These are phyloP conservation scores for Platanus orientalis DNA, from an alignment of 164 flowering plant species.

Conservation along the genomic window DNA sequence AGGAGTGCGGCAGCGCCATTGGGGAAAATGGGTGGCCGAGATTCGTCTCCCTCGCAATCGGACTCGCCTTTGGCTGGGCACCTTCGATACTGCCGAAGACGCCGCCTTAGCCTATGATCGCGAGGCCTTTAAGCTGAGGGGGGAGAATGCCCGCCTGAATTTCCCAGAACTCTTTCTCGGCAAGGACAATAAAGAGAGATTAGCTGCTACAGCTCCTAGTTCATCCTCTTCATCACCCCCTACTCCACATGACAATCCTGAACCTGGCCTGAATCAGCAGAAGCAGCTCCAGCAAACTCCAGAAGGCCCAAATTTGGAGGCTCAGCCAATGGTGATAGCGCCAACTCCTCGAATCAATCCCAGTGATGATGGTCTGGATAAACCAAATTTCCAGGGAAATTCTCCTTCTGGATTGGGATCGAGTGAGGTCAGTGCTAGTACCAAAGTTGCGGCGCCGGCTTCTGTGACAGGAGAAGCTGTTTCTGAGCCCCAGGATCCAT, in stretches of 20 bases:
- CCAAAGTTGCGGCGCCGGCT: slow-evolving; percentile 17
- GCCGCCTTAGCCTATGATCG: slow-evolving; percentile 93
- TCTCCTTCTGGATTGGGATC: slow-evolving; percentile 30
- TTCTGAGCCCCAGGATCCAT: slow-evolving; percentile 36
- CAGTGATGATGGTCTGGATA: slow-evolving; percentile 2
- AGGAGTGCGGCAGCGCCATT: slow-evolving; percentile 93
- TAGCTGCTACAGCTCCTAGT: slow-evolving; percentile 15
- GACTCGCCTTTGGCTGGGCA: slow-evolving; percentile 96
- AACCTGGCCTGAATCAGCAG: neutral
- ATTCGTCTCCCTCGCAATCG: slow-evolving; percentile 87
- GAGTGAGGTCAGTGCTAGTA: slow-evolving; percentile 26
- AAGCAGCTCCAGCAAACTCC: slow-evolving; percentile 16
- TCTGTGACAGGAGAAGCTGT: slow-evolving; percentile 15
- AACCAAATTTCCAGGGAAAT: slow-evolving; percentile 4
- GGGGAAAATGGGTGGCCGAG: slow-evolving; percentile 99
- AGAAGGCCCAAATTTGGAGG: slow-evolving; percentile 13
- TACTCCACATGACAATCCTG: slow-evolving; percentile 8
- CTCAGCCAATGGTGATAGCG: neutral
- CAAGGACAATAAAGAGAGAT: slow-evolving; percentile 22
- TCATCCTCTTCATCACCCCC: slow-evolving; percentile 24
- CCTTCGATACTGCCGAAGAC: slow-evolving; percentile 93
- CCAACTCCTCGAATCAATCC: neutral
- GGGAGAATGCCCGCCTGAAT: slow-evolving; percentile 85
- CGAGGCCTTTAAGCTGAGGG: slow-evolving; percentile 81
- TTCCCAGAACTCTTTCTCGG: slow-evolving; percentile 76